Percentiles rank a stretch among this genome's conserved stretches.
Conservation (phyloP, 176 grass and related monocot species). For the Raddia distichophylla region DNA sequence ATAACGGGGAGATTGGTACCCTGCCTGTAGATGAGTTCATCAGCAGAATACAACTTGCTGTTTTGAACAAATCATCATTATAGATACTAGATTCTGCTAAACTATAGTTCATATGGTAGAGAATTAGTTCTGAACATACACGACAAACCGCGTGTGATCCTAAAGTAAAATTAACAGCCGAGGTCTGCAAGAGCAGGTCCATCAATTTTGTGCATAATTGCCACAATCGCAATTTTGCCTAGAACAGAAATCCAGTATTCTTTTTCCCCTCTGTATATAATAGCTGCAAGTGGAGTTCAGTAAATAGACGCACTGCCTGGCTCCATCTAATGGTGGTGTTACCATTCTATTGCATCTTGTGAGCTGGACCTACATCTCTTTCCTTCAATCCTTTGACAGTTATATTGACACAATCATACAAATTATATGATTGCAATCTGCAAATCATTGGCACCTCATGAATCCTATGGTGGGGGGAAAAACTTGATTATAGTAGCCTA, state of each 20-base stretch:
- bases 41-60: slow-evolving; percentile 40
- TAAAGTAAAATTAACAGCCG: background rate
- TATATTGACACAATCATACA: background rate
- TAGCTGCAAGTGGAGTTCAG: background rate
- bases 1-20: slow-evolving; percentile 72
- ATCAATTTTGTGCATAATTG: slow-evolving; percentile 23
- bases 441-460: background rate
- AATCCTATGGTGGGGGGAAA: background rate
- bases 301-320: too few relatives aligned
- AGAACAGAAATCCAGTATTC: background rate
- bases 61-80: slow-evolving; percentile 56
- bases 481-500: background rate
- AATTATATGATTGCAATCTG: background rate
- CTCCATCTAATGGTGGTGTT: background rate
- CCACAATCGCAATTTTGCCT: background rate
- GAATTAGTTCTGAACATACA: slow-evolving; percentile 22
- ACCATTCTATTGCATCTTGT: background rate
- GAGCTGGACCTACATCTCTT: background rate
- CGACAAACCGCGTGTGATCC: background rate
- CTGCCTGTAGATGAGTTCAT: slow-evolving; percentile 77
- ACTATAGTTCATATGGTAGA: background rate
- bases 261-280: background rate
- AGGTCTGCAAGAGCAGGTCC: slow-evolving; percentile 2
- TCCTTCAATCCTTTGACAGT: background rate
- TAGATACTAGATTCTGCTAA: background rate